phyloP scores from a whole-genome alignment of 768 basidiomycete species.

The Tricholoma saponaceum region DNA sequence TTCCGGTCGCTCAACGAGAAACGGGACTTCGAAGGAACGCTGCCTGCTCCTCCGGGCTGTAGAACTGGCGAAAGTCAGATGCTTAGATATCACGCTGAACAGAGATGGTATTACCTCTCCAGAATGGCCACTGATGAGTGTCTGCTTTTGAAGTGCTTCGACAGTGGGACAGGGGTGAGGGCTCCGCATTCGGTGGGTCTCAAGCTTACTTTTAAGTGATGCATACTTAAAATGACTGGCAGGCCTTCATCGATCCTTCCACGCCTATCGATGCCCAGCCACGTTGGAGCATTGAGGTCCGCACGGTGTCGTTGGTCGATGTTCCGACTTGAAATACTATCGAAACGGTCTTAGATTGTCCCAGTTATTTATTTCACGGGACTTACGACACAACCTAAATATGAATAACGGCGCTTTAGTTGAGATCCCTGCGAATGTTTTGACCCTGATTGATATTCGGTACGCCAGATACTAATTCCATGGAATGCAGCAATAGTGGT shows the following conservation, averaged over 20 bases:
- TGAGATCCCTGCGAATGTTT: too few species aligned
- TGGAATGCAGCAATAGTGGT: too few species aligned
- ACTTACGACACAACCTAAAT: too few species aligned
- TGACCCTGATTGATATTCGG: too few species aligned
- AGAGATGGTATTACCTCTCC: not conserved
- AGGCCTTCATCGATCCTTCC: not conserved
- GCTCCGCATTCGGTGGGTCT: not conserved
- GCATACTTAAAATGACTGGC: not conserved
- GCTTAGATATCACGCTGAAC: not conserved
- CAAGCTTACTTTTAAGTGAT: not conserved
- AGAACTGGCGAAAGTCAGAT: not conserved
- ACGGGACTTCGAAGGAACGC: not conserved
- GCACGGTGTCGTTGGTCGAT: not conserved
- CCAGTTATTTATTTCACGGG: too few species aligned
- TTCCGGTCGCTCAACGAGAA: not conserved
- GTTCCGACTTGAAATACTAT: not conserved
- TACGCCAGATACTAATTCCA: too few species aligned
- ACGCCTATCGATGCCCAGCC: not conserved
- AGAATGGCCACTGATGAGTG: not conserved
- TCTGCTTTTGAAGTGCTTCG: not conserved
- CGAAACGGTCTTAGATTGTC: too few species aligned
- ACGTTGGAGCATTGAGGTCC: not conserved
- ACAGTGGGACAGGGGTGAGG: not conserved
- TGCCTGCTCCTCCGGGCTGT: not conserved
- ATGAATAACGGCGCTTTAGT: too few species aligned